Percentiles rank a stretch among this genome's conserved stretches.
Conservation (phyloP, 495 filamentous ascomycete species). For the Parathielavia hyrcaniae region DNA sequence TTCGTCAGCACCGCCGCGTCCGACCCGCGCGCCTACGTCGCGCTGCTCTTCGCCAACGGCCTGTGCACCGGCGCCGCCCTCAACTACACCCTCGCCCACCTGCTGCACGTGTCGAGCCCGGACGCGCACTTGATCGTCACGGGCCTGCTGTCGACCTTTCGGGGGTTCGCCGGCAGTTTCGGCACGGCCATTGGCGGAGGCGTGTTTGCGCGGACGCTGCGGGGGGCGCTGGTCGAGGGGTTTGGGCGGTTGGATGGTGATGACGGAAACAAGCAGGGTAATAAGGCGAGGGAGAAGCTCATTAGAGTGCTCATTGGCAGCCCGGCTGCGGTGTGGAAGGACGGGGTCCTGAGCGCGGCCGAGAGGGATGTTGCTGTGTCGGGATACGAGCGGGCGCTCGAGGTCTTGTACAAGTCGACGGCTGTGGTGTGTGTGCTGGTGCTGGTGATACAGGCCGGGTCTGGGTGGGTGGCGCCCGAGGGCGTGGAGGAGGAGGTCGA, state of each 20-base stretch:
- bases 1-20: slow-evolving; percentile 46
- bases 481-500: slow-evolving; percentile 28
- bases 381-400: slow-evolving; percentile 56
- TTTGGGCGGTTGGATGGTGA: slow-evolving; percentile 43
- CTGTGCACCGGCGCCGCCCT: slow-evolving; percentile 61
- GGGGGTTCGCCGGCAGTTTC: slow-evolving; percentile 69
- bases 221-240: slow-evolving; percentile 48
- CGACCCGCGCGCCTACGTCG: slow-evolving; percentile 44
- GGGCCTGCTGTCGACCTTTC: slow-evolving; percentile 62
- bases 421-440: slow-evolving; percentile 50
- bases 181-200: slow-evolving; percentile 72
- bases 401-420: slow-evolving; percentile 52
- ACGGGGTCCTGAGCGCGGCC: slow-evolving; percentile 37
- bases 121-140: slow-evolving; percentile 64
- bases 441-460: slow-evolving; percentile 57
- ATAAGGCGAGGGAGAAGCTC: slow-evolving; percentile 46
- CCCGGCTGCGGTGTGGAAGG: slow-evolving; percentile 53
- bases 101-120: slow-evolving; percentile 59
- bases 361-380: slow-evolving; percentile 57
- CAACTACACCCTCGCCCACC: slow-evolving; percentile 72
- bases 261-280: slow-evolving; percentile 15
- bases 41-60: slow-evolving; percentile 57
- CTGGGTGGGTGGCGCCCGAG: slow-evolving; percentile 52
- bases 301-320: slow-evolving; percentile 61
- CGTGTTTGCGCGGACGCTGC: slow-evolving; percentile 58